Percentiles rank a stretch among this genome's conserved stretches.
Evolutionary conservation across 2,329 filamentous ascomycete species (phyloP).

Genomic region (Epichloe amarillans): DNA sequence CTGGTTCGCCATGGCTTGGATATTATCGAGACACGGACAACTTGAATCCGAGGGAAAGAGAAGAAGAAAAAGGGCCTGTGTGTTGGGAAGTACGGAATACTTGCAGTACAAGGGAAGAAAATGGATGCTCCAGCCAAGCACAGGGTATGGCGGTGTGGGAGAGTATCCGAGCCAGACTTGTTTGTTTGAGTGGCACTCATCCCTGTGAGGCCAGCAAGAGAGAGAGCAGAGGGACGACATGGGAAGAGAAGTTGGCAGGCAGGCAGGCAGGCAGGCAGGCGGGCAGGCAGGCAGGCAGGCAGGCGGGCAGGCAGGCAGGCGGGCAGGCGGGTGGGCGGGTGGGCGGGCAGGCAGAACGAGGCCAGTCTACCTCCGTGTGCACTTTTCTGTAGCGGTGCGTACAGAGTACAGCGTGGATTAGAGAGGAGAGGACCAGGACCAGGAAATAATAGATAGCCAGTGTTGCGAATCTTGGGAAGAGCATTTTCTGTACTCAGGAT

Average conservation of each 20-base stretch:
- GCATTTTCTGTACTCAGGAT: slow-evolving; percentile 1
- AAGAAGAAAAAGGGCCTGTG: not conserved
- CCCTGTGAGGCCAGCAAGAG: not conserved
- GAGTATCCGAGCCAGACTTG: not conserved
- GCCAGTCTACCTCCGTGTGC: not conserved
- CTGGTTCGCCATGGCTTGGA: not conserved
- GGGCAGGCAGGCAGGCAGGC: not conserved
- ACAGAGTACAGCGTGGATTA: not conserved
- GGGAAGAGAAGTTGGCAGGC: not conserved
- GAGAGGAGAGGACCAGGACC: not conserved
- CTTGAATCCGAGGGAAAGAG: not conserved
- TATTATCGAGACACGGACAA: not conserved
- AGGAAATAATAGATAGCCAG: not conserved
- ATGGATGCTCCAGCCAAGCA: not conserved
- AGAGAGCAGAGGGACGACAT: not conserved
- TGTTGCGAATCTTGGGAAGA: not conserved
- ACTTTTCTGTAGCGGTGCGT: not conserved
- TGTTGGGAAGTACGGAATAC: not conserved
- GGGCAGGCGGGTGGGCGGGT: not conserved
- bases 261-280: not conserved
- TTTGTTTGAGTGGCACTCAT: not conserved
- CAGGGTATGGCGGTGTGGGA: not conserved
- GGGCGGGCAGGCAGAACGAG: not conserved
- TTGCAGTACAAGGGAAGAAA: not conserved
- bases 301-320: not conserved